Conservation (phyloP, 139 green algal genomes). For the Eudorina sp. region DNA sequence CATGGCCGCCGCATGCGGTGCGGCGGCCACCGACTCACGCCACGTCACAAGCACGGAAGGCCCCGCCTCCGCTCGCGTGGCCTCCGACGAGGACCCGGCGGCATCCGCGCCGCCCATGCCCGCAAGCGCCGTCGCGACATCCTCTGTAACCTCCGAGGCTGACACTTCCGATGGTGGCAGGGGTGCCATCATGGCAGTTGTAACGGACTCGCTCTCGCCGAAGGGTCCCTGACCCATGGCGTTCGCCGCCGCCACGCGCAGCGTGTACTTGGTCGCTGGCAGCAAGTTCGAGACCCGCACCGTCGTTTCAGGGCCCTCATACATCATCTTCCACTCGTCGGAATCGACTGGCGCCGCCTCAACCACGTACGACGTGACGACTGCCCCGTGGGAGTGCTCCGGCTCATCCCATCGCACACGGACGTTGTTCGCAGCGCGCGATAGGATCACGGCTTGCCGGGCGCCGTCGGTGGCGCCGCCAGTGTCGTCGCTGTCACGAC, state of each 20-base stretch:
- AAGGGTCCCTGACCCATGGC: conserved; percentile 59
- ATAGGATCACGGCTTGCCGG: conserved; percentile 34
- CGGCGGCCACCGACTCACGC: conserved; percentile 20
- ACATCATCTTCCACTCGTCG: conserved; percentile 50
- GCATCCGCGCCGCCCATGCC: not conserved
- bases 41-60: conserved; percentile 40
- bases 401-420: conserved; percentile 65
- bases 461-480: conserved; percentile 64
- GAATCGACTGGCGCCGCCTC: conserved; percentile 16
- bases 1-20: conserved; percentile 42
- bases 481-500: conserved; percentile 46
- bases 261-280: conserved; percentile 57
- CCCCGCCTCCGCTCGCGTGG: not conserved
- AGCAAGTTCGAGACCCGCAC: conserved; percentile 53
- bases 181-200: conserved; percentile 56
- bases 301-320: conserved; percentile 46
- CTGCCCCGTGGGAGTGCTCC: conserved; percentile 63
- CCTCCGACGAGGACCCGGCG: not conserved
- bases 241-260: conserved; percentile 69
- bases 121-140: not conserved
- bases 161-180: conserved; percentile 16
- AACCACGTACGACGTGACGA: conserved; percentile 64
- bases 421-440: conserved; percentile 51
- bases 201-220: conserved; percentile 28
- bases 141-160: not conserved